These are phyloP conservation scores for Starmerella tilneyi DNA, from an alignment of 805 yeast species.

Conservation along the genomic window DNA sequence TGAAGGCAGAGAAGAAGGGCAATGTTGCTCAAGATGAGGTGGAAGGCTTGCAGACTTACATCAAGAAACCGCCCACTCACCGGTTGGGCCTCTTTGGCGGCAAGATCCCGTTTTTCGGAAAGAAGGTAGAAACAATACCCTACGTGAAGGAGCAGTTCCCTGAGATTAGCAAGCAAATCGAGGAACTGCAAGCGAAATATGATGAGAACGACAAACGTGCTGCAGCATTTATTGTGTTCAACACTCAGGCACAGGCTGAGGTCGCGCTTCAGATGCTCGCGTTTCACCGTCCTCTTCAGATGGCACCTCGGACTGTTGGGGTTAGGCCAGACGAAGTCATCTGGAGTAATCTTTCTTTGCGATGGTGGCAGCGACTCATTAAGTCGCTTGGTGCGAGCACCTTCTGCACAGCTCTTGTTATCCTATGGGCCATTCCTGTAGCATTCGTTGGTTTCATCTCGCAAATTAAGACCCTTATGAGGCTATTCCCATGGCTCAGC, in stretches of 20 bases:
- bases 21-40: conserved; percentile 24
- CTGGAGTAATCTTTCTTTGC: conserved; percentile 66
- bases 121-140: conserved; percentile 75
- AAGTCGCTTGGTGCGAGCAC: conserved; percentile 51
- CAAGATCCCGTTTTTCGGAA: conserved; percentile 45
- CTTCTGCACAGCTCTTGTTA: conserved; percentile 52
- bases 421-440: conserved; percentile 94
- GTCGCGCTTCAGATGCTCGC: conserved; percentile 70
- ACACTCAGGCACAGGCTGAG: conserved; percentile 78
- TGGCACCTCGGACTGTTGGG: conserved; percentile 45
- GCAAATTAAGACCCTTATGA: conserved; percentile 52
- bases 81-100: conserved; percentile 42
- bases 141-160: conserved; percentile 59
- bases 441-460: conserved; percentile 95
- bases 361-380: conserved; percentile 45
- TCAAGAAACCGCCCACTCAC: conserved; percentile 74
- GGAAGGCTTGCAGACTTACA: conserved; percentile 37
- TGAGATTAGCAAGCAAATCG: conserved; percentile 58
- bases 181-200: conserved; percentile 45
- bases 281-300: conserved; percentile 37
- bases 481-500: conserved; percentile 46
- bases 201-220: conserved; percentile 58
- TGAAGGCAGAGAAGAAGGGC: conserved; percentile 60
- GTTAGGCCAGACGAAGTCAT: conserved; percentile 70
- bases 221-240: conserved; percentile 72